Evolutionary conservation across 257 asterid genomes (phyloP), one percentile per base, ranked within the genome.

Genomic region (Penstemon eatonii): DNA sequence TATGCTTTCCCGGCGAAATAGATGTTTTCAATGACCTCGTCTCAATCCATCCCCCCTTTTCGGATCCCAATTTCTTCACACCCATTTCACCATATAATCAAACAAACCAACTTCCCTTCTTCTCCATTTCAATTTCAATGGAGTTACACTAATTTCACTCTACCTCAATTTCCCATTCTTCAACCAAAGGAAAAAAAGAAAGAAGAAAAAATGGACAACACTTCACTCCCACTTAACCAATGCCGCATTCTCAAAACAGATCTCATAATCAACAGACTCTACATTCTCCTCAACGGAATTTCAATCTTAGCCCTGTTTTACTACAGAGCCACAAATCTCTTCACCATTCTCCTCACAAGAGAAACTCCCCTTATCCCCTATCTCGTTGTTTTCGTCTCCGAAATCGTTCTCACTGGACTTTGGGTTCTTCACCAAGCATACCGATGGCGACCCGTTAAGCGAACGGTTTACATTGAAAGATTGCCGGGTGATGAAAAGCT

Each of bases 251-350:
- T 63, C 46, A 60, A 12, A 47, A 33, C 74, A n/a, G 9, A 70
- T 5, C 71, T 81, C 56, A 15, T 81, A 50, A 57, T 78, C 40
- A 76, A 82, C 80, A 73, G 84, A 58, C 56, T 79, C 4, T 71
- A 85, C 51, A 64, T 60, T 60, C 56, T 82, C 50, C 44, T 81
- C 60, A 81, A 71, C 65, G 75, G 77, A n/a, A 3, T 45, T 56
- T 88, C 88, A 39, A 52, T 83, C 18, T n/a, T 65, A 5, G 66
- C 84, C 67, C 51, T 85, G 13, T 54, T 85, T 49, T 72, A 67
- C 69, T 82, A 85, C 65, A 78, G 91, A 57, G 38, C 61, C 61
- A 59, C 77, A 49, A 46, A 66, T 25, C 68, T 82, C 33, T 19
- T n/a, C 12, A 69, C 47, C 15, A 67, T 63, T 1, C 0, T 52